These are phyloP conservation scores for Chloromonas sp. DNA, from an alignment of 163 green algal genomes.

Conservation along the genomic window DNA sequence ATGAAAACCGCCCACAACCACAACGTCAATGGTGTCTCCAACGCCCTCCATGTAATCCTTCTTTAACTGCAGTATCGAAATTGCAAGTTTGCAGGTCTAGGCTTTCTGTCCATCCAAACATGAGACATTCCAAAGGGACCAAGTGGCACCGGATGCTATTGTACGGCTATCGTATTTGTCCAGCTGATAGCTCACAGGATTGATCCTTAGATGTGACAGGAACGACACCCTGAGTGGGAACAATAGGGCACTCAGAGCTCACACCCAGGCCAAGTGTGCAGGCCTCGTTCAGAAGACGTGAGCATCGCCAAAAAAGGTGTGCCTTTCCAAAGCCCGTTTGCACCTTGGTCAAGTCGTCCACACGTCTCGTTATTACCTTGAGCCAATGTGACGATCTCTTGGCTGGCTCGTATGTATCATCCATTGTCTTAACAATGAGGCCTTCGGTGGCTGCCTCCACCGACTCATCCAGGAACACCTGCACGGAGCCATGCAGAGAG, in stretches of 20 bases:
- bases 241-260: too few species aligned
- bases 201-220: too few species aligned
- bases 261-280: too few species aligned
- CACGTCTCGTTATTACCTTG: slow-evolving; percentile 20
- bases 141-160: neutral
- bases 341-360: too few species aligned
- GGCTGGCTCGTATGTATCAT: slow-evolving; percentile 86
- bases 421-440: slow-evolving; percentile 95
- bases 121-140: neutral
- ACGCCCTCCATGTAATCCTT: slow-evolving; percentile 95
- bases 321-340: too few species aligned
- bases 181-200: too few species aligned
- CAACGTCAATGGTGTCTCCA: slow-evolving; percentile 93
- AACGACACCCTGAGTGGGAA: too few species aligned
- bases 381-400: slow-evolving; percentile 59
- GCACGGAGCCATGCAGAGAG: neutral
- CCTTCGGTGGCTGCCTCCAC: slow-evolving; percentile 88
- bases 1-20: slow-evolving; percentile 81
- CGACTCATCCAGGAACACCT: slow-evolving; percentile 85
- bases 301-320: too few species aligned
- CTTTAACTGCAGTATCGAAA: slow-evolving; percentile 59
- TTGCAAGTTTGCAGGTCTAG: too few species aligned
- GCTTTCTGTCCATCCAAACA: neutral
- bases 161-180: too few species aligned
- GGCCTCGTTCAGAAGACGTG: too few species aligned